A percentile compares a stretch with the other conserved stretches of the same genome.
Conservation (phyloP, 2,329 filamentous ascomycete species). For the Dichotomopilus funicola region DNA sequence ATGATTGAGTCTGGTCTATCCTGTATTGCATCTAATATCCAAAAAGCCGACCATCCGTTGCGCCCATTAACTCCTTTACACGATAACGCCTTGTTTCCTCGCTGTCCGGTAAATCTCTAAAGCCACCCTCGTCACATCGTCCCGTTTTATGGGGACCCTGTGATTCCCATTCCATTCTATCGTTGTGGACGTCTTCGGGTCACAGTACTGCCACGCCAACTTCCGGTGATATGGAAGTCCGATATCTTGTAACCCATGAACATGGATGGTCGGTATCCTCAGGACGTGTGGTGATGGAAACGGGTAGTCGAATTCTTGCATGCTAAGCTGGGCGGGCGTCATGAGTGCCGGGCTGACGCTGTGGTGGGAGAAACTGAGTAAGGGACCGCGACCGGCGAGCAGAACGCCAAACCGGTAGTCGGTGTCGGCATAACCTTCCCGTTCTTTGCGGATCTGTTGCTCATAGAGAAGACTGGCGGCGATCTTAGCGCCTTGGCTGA, state of each 20-base stretch:
- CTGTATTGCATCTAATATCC: no score
- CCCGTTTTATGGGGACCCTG: constrained; percentile 57
- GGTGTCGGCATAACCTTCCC: background rate
- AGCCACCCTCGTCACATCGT: no score
- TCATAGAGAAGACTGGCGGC: constrained; percentile 52
- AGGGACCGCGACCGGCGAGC: no score
- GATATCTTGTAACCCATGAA: constrained; percentile 57
- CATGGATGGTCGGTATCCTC: constrained; percentile 56
- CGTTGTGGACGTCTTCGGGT: constrained; percentile 44
- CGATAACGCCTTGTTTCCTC: no score
- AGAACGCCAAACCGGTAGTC: background rate
- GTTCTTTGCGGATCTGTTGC: constrained; percentile 44
- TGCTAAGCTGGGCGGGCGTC: background rate
- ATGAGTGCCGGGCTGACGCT: background rate
- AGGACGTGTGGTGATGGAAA: constrained; percentile 31
- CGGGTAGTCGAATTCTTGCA: background rate
- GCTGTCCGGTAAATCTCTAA: no score
- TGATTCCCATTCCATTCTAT: constrained; percentile 71
- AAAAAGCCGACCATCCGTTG: no score
- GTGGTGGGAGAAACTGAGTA: no score
- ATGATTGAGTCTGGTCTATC: no score
- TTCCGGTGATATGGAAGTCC: constrained; percentile 53
- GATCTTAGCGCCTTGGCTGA: constrained; percentile 61
- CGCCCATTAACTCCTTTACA: no score
- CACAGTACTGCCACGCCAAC: constrained; percentile 54